Conservation (phyloP, 2,329 filamentous ascomycete genomes). For the Ascochyta fabae region DNA sequence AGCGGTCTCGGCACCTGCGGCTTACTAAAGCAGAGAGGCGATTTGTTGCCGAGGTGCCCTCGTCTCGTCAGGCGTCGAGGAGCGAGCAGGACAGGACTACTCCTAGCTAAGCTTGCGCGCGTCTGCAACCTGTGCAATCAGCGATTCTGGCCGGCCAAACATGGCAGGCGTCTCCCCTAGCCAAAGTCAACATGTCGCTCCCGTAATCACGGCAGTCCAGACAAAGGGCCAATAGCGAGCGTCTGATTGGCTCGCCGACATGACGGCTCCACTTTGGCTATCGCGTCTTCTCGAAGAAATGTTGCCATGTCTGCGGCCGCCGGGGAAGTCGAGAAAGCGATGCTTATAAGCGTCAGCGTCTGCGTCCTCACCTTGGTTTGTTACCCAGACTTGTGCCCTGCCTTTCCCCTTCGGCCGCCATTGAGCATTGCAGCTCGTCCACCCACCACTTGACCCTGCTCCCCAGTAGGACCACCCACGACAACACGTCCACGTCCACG, state of each 20-base stretch:
- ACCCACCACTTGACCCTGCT: background rate
- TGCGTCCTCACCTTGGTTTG: constrained; percentile 12
- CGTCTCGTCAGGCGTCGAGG: background rate
- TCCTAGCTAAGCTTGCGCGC: background rate
- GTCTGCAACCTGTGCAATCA: constrained; percentile 4
- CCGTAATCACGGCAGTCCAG: constrained; percentile 33
- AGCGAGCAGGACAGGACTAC: background rate
- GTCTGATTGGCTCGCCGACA: constrained; percentile 26
- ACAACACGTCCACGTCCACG: background rate
- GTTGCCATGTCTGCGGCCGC: constrained; percentile 20
- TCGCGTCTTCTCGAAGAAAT: constrained; percentile 24
- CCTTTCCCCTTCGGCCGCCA: constrained; percentile 6
- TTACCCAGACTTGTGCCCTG: constrained; percentile 1
- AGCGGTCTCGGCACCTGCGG: constrained; percentile 2
- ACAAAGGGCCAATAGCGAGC: constrained; percentile 5
- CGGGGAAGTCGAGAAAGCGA: constrained; percentile 9
- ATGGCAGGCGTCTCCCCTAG: constrained; percentile 13
- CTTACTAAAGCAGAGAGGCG: constrained; percentile 11
- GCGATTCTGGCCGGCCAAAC: constrained; percentile 19
- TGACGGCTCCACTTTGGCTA: constrained; percentile 3
- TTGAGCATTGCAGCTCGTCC: constrained; percentile 11
- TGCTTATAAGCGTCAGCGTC: constrained; percentile 20
- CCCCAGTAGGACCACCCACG: background rate
- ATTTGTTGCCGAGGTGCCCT: constrained; percentile 12
- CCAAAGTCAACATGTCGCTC: constrained; percentile 11